Evolutionary conservation across 345 rosid genomes (phyloP), one percentile per base, ranked within the genome.

Genomic region (Cochlearia excelsa): DNA sequence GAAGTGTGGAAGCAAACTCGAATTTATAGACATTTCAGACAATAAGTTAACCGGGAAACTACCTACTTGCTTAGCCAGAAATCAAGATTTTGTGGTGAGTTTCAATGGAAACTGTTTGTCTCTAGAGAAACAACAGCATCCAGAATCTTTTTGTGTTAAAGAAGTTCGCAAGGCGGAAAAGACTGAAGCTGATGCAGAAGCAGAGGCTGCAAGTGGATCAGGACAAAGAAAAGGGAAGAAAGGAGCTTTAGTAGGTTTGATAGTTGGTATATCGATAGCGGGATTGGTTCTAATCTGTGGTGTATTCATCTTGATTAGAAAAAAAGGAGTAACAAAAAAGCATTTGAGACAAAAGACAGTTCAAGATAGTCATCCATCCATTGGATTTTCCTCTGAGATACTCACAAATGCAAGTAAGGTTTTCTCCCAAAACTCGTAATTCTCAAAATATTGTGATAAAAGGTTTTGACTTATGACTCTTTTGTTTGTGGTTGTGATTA

Each of bases 71-170:
- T 63, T 87, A 70, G 82, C 71, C 47, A 57, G 42, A 31, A 72
- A 65, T 57, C 53, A 51, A 38, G 51, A 59, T 58, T 44, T 58
- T 55, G 51, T 41, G 1, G 75, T 82, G 16, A 77, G 65, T 54
- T 57, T 70, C 37, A 75, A 61, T 35, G 84, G 85, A 26, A 87
- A 87, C 64, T 87, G 91, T 72, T 70, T 87, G 33, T 82, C 87
- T 26, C 37, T 70, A 11, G 73, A 35, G 42, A 59, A 54, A 57
- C 63, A 74, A 39, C 95, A 87, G 77, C 82, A 75, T 52, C 61
- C 69, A 1, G 54, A 71, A 70, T 81, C 91, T 37, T 78, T 75
- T 47, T 87, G 95, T 53, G 57, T 60, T 28, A 64, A 65, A 31
- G 72, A 76, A 54, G 52, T 66, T 61, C 77, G 69, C 0, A 55